phyloP scores from a whole-genome alignment of 176 grass and related monocot genomes.

The Leersia perrieri region DNA sequence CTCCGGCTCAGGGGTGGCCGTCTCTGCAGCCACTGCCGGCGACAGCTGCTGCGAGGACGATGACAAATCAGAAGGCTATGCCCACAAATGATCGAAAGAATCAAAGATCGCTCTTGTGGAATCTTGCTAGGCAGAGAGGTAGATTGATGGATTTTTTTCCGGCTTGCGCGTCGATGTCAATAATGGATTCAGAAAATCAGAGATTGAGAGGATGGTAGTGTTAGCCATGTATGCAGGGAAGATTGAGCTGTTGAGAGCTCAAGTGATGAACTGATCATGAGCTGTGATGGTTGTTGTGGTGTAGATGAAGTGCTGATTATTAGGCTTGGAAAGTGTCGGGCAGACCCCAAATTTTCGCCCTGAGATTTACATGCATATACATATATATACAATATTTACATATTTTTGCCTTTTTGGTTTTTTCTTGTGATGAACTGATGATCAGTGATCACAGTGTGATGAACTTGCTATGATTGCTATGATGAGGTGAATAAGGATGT shows the following conservation, averaged over 20 bases:
- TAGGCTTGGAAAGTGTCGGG: constrained; percentile 47
- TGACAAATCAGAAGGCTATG: constrained; percentile 62
- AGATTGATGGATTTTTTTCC: constrained; percentile 30
- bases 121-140: constrained; percentile 24
- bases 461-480: neutral
- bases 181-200: constrained; percentile 24
- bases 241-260: constrained; percentile 20
- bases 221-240: constrained; percentile 42
- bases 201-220: constrained; percentile 24
- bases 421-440: neutral
- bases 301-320: constrained; percentile 48
- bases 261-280: constrained; percentile 48
- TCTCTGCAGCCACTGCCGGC: constrained; percentile 48
- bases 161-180: constrained; percentile 32
- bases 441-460: neutral
- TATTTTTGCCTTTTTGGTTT: neutral
- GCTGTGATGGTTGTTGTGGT: constrained; percentile 26
- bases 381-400: neutral
- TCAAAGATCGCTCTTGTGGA: neutral
- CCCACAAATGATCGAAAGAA: constrained; percentile 57
- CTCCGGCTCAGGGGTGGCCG: constrained; percentile 40
- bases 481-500: constrained; percentile 1
- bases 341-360: constrained; percentile 72
- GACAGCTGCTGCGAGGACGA: constrained; percentile 67
- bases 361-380: constrained; percentile 38